Conservation (phyloP, 116 monocot species). For the Thalassia testudinum region DNA sequence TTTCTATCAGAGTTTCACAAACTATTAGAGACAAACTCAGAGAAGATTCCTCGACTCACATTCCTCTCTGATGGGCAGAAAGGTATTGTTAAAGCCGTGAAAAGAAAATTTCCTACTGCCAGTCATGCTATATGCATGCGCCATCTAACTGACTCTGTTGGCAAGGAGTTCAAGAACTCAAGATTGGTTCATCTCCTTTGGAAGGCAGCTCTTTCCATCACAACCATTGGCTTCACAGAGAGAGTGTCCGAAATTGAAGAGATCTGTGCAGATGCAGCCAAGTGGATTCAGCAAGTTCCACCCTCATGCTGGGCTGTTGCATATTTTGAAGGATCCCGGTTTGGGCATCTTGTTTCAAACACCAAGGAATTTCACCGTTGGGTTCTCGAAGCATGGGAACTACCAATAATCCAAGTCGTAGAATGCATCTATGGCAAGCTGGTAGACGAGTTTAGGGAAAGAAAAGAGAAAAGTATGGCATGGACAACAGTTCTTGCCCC, state of each 20-base stretch:
- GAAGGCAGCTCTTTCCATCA: constrained; percentile 54
- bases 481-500: constrained; percentile 36
- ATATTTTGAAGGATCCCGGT: constrained; percentile 37
- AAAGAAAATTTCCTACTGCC: constrained; percentile 44
- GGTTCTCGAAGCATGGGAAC: constrained; percentile 47
- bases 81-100: constrained; percentile 31
- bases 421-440: constrained; percentile 34
- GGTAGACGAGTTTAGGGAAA: constrained; percentile 30
- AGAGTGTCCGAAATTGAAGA: constrained; percentile 44
- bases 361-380: constrained; percentile 37
- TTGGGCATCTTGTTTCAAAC: constrained; percentile 55
- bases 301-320: constrained; percentile 28
- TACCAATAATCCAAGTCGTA: constrained; percentile 52
- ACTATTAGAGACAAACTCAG: constrained; percentile 24
- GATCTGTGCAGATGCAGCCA: constrained; percentile 43
- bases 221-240: constrained; percentile 37
- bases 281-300: constrained; percentile 38
- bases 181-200: constrained; percentile 47
- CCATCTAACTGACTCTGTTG: constrained; percentile 34
- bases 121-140: constrained; percentile 41
- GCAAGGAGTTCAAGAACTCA: constrained; percentile 48
- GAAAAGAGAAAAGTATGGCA: constrained; percentile 12
- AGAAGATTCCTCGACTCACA: constrained; percentile 33
- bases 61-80: constrained; percentile 33
- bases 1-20: constrained; percentile 66